phyloP scores from a whole-genome alignment of 345 rosid species.

The Ceriops decandra region DNA sequence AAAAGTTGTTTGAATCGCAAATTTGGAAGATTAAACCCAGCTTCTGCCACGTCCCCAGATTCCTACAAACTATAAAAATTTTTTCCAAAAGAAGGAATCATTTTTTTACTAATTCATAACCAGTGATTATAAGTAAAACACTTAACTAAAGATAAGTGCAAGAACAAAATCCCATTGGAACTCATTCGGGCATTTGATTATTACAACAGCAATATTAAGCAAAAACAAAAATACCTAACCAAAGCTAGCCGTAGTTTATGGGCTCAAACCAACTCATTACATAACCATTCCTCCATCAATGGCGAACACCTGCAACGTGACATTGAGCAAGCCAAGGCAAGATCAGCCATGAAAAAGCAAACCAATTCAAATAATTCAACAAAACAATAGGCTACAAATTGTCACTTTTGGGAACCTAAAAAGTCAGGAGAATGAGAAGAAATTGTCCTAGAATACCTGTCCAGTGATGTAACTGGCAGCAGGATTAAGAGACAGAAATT shows the following conservation, averaged over 20 bases:
- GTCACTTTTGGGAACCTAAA: not conserved
- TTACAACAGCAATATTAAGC: conserved; percentile 8
- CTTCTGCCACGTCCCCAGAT: no score
- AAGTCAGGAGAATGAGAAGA: not conserved
- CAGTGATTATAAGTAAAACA: not conserved
- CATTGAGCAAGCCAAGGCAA: not conserved
- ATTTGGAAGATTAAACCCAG: no score
- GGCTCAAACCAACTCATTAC: conserved; percentile 23
- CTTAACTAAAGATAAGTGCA: not conserved
- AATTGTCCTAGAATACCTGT: conserved; percentile 47
- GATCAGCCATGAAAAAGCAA: not conserved
- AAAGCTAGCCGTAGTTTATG: not conserved
- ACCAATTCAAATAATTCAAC: not conserved
- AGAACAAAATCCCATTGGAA: conserved; percentile 15
- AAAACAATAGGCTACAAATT: not conserved
- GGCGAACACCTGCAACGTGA: conserved; percentile 58
- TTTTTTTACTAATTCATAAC: not conserved
- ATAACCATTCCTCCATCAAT: conserved; percentile 98
- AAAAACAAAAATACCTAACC: conserved; percentile 3
- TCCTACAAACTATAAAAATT: no score
- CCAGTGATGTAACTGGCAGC: conserved; percentile 92
- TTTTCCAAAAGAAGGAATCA: no score
- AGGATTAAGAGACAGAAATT: conserved; percentile 86
- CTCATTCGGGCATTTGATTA: conserved; percentile 11
- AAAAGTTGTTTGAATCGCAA: no score